Percentiles rank a stretch among this genome's conserved stretches.
These are phyloP conservation scores for Mycena alexandri DNA, from an alignment of 768 basidiomycete species.

Conservation along the genomic window DNA sequence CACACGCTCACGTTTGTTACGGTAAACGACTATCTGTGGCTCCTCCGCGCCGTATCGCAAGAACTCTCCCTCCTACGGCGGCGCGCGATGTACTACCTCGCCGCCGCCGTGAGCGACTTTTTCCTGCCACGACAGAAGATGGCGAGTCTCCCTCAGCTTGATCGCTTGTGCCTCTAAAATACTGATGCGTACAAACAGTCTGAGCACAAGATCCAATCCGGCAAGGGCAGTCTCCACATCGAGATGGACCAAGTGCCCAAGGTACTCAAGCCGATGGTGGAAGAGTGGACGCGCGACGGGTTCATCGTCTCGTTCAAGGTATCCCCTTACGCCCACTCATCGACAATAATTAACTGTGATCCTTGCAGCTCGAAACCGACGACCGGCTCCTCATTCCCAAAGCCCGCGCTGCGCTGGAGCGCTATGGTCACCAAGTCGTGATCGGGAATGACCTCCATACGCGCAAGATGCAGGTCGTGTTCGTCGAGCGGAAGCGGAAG, in stretches of 20 bases:
- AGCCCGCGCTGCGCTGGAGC: conserved; percentile 85
- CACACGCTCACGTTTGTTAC: conserved; percentile 93
- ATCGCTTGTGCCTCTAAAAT: conserved; percentile 6
- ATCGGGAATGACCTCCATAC: conserved; percentile 96
- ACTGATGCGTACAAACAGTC: conserved; percentile 63
- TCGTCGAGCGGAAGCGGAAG: conserved; percentile 73
- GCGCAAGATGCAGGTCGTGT: conserved; percentile 92
- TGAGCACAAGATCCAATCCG: conserved; percentile 98
- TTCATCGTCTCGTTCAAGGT: conserved; percentile 99
- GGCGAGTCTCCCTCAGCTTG: conserved; percentile 61
- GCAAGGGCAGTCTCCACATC: conserved; percentile 91
- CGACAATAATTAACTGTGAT: background rate
- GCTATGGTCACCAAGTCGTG: conserved; percentile 97
- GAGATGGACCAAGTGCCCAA: conserved; percentile 99
- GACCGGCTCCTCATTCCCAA: conserved; percentile 87
- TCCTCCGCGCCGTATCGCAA: conserved; percentile 85
- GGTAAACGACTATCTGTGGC: conserved; percentile 96
- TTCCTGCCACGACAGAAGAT: conserved; percentile 93
- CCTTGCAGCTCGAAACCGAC: conserved; percentile 91
- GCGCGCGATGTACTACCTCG: conserved; percentile 93
- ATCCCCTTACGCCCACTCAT: background rate
- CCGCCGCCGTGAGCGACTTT: conserved; percentile 98
- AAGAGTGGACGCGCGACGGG: conserved; percentile 92
- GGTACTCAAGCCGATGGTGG: conserved; percentile 91
- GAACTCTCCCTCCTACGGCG: conserved; percentile 79